phyloP scores from a whole-genome alignment of 768 basidiomycete genomes.

The Tylopilus subfusipes region DNA sequence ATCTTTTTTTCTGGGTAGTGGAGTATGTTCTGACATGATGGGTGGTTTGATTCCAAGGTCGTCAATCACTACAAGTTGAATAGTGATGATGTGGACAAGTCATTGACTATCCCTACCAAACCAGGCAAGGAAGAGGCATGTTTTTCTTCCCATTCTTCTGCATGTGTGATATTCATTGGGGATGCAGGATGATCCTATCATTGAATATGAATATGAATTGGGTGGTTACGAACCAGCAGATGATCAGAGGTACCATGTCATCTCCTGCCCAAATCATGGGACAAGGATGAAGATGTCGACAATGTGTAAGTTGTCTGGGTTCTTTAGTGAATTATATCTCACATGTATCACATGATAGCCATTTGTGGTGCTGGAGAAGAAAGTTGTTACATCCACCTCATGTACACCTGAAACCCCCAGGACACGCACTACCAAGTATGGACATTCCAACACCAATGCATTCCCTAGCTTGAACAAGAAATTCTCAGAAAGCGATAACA shows the following conservation, averaged over 20 bases:
- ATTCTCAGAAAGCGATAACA: conserved; percentile 36
- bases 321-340: background rate
- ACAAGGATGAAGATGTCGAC: conserved; percentile 39
- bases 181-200: conserved; percentile 64
- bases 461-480: conserved; percentile 66
- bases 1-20: no score
- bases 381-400: conserved; percentile 15
- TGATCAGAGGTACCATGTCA: conserved; percentile 77
- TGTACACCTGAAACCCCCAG: conserved; percentile 25
- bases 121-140: conserved; percentile 39
- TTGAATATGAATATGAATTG: conserved; percentile 87
- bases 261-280: conserved; percentile 44
- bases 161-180: background rate
- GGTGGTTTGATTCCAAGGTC: conserved; percentile 63
- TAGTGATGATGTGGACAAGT: conserved; percentile 78
- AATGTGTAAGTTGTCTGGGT: conserved; percentile 48
- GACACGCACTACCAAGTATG: conserved; percentile 20
- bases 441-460: conserved; percentile 43
- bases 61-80: conserved; percentile 58
- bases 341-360: conserved; percentile 44
- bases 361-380: conserved; percentile 53
- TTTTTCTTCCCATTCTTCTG: background rate
- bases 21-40: background rate
- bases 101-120: conserved; percentile 52
- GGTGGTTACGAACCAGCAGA: conserved; percentile 63